phyloP scores from a whole-genome alignment of 768 basidiomycete species.

The Tylopilus sp. region DNA sequence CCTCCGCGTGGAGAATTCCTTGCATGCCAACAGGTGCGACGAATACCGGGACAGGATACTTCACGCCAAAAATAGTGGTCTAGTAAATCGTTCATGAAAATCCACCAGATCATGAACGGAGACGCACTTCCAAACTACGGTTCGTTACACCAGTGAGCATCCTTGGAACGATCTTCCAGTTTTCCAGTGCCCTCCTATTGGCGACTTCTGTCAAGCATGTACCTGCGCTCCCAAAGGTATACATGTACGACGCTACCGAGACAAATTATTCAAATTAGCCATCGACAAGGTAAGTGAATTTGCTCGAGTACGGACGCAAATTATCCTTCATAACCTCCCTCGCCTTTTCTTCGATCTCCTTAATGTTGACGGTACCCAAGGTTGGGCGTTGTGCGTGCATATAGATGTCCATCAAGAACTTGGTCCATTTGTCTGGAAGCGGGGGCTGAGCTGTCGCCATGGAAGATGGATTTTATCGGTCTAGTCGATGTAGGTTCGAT shows the following conservation, averaged over 20 bases:
- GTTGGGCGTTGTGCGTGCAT: constrained; percentile 13
- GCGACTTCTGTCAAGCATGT: constrained; percentile 60
- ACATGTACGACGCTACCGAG: constrained; percentile 61
- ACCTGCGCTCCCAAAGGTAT: constrained; percentile 77
- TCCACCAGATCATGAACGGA: not conserved
- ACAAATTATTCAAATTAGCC: not conserved
- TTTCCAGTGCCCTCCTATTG: constrained; percentile 62
- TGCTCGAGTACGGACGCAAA: constrained; percentile 40
- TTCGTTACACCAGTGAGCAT: constrained; percentile 65
- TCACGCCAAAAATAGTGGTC: constrained; percentile 72
- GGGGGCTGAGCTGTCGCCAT: constrained; percentile 14
- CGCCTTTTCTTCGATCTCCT: constrained; percentile 66
- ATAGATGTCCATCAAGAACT: constrained; percentile 25
- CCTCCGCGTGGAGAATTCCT: constrained; percentile 66
- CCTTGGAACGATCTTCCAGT: constrained; percentile 74
- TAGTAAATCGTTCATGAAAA: constrained; percentile 21
- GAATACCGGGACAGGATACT: constrained; percentile 56
- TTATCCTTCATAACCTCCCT: constrained; percentile 58
- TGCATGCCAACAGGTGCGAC: constrained; percentile 79
- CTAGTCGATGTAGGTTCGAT: not conserved
- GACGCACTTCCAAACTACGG: constrained; percentile 56
- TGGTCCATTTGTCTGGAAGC: constrained; percentile 25
- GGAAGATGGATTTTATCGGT: not conserved
- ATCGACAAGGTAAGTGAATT: not conserved
- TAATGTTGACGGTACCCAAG: constrained; percentile 58